These are phyloP conservation scores for Wickerhamomyces hampshirensis DNA, from an alignment of 805 yeast species.

Conservation along the genomic window DNA sequence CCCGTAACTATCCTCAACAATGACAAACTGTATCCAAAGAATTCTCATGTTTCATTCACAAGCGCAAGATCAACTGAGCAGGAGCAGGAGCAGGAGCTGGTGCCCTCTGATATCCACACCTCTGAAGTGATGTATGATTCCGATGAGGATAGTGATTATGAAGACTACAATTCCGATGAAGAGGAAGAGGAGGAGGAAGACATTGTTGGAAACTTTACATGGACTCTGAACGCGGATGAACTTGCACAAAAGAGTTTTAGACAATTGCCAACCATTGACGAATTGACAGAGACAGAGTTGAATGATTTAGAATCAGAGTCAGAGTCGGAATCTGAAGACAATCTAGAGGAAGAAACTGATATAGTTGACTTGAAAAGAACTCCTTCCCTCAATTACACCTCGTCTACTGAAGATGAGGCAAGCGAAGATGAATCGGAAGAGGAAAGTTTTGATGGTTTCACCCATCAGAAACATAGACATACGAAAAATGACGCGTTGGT, in stretches of 20 bases:
- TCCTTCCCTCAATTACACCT: conserved; percentile 16
- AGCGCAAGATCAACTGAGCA: too few relatives aligned
- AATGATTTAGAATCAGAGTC: conserved; percentile 14
- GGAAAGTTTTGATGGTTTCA: too few relatives aligned
- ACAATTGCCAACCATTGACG: conserved; percentile 23
- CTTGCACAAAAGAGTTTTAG: conserved; percentile 10
- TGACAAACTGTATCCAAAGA: neutral
- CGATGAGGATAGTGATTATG: conserved; percentile 11
- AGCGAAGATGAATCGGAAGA: conserved; percentile 11
- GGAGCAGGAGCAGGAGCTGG: neutral
- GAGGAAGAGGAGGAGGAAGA: conserved; percentile 12
- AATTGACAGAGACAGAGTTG: conserved; percentile 17
- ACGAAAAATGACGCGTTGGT: too few relatives aligned
- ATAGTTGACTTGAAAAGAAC: conserved; percentile 15
- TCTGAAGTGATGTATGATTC: conserved; percentile 9
- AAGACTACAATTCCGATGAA: conserved; percentile 10
- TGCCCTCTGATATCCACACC: conserved; percentile 1
- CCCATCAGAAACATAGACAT: too few relatives aligned
- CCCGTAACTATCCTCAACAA: neutral
- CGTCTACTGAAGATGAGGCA: conserved; percentile 14
- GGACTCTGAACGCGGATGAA: conserved; percentile 1
- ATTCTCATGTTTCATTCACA: neutral
- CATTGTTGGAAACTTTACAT: conserved; percentile 6
- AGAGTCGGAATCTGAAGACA: conserved; percentile 12
- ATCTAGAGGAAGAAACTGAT: conserved; percentile 12